These are phyloP conservation scores for Coleophoma eucalyptorum DNA, from an alignment of 2,329 filamentous ascomycete species.

Conservation along the genomic window DNA sequence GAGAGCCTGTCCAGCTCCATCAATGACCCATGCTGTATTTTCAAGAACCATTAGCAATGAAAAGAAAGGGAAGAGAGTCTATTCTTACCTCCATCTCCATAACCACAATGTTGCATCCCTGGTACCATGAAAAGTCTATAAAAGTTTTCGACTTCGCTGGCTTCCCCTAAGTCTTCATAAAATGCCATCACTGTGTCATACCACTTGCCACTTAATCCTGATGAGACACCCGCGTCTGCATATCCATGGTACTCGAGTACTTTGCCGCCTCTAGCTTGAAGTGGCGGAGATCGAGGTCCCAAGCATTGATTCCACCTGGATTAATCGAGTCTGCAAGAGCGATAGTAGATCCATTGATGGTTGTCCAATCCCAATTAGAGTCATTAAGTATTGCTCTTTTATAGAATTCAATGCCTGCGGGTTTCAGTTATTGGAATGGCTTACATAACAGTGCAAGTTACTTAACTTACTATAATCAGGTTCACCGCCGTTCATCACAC, in stretches of 20 bases:
- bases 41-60: too few relatives aligned
- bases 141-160: conserved; percentile 21
- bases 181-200: conserved; percentile 27
- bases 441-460: too few relatives aligned
- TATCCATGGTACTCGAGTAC: conserved; percentile 18
- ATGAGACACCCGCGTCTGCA: conserved; percentile 30
- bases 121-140: conserved; percentile 46
- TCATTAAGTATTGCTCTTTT: conserved; percentile 15
- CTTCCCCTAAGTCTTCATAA: not conserved
- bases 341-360: conserved; percentile 34
- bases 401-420: not conserved
- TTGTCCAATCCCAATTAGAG: conserved; percentile 32
- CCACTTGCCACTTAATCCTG: conserved; percentile 40
- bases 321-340: conserved; percentile 16
- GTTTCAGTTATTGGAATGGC: not conserved
- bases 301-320: conserved; percentile 18
- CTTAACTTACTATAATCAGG: too few relatives aligned
- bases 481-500: conserved; percentile 35
- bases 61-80: too few relatives aligned
- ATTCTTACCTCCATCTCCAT: conserved; percentile 33
- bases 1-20: not conserved
- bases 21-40: not conserved
- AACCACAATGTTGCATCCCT: conserved; percentile 46
- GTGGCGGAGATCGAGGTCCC: conserved; percentile 16
- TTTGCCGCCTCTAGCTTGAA: conserved; percentile 17